Evolutionary conservation across 371 early-diverging fungal genomes (phyloP), one percentile per base, ranked within the genome.

Genomic region (Actinomortierella wolfii): DNA sequence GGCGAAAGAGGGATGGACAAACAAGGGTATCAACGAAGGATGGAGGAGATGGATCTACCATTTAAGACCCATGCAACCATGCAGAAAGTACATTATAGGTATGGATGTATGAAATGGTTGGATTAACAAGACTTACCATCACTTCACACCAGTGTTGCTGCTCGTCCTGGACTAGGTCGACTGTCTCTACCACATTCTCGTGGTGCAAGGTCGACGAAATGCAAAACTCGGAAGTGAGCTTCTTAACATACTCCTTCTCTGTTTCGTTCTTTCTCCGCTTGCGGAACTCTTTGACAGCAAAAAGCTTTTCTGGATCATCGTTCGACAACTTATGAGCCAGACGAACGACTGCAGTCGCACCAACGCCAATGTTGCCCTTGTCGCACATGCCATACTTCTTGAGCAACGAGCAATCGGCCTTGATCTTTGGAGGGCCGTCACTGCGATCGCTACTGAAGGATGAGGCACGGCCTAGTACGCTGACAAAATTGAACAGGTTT

Each of bases 261-360:
- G 88, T 77, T 81, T 96, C 95, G 66, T 90, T 81, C 70, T 91
- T 89, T 56, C 88, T 81, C 49, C 91, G 86, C 66, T 93, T 93
- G 68, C 95, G 85, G 78, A 96, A 97, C 56, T 93, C 92, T 65
- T 97, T 97, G 70, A 96, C 87, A 2, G 96, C 97, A 73, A 85
- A 96, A 54, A 92, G 77, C 71, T 88, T 91, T 51, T 90, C 89
- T 44, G 78, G 64, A 50, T 60, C 78, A 7, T 76, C 70, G 5
- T 65, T 25, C 14, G 55, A 56, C 56, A 77, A 68, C 65, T 86
- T 82, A 61, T 92, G 93, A 13, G 92, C 92, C 6, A 97, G 79
- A 41, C 92, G 87, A 41, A 97, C 95, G 1, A 95, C 89, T 0
- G 96, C 97, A 15, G 94, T 91, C 1, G 97, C 94, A 25, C 98